These are phyloP conservation scores for Solanum peruvianum DNA, from an alignment of 257 asterid species.

Conservation along the genomic window DNA sequence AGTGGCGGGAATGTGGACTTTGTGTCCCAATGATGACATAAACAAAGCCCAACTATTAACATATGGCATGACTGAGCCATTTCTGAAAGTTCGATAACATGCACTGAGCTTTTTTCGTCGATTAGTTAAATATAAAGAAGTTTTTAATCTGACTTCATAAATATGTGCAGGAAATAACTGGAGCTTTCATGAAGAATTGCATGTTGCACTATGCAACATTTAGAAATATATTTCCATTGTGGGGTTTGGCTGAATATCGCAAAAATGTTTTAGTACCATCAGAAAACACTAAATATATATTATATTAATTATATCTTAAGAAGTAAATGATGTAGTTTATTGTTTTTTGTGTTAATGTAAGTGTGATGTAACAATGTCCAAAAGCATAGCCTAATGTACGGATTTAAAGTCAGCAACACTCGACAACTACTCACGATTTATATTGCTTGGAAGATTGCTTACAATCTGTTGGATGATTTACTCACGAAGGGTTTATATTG, in stretches of 20 bases:
- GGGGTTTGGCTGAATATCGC: conserved; percentile 78
- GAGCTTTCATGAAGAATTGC: conserved; percentile 61
- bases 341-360: too few species aligned
- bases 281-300: not conserved
- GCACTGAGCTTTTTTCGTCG: not conserved
- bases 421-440: too few species aligned
- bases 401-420: too few species aligned
- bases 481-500: too few species aligned
- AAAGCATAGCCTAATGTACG: too few species aligned
- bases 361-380: too few species aligned
- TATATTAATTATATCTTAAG: not conserved
- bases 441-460: too few species aligned
- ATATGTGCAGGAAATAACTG: conserved; percentile 49
- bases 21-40: not conserved
- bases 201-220: not conserved
- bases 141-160: not conserved
- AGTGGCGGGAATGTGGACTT: not conserved
- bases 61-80: not conserved
- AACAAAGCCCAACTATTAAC: not conserved
- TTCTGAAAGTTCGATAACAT: not conserved
- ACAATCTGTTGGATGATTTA: too few species aligned
- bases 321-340: too few species aligned
- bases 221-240: conserved; percentile 55
- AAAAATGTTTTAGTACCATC: conserved; percentile 7
- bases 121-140: not conserved